These are phyloP conservation scores for Echeveria elegans DNA, from an alignment of 164 flowering plant species.

Conservation along the genomic window DNA sequence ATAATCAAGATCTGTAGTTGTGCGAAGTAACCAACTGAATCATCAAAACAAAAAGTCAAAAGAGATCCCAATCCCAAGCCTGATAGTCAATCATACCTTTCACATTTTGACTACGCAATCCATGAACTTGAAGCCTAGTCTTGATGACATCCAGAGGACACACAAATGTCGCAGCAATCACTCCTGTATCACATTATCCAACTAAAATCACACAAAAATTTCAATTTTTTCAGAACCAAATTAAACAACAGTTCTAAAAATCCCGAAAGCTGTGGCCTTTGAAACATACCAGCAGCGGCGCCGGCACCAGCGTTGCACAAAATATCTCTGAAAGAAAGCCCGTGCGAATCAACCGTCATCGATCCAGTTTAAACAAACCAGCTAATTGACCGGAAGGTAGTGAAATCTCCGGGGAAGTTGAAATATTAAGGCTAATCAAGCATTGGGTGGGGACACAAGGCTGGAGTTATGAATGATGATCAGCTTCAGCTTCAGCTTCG, in stretches of 20 bases:
- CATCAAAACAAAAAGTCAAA: neutral
- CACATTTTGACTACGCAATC: conserved; percentile 31
- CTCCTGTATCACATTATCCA: neutral
- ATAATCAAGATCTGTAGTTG: neutral
- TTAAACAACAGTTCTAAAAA: neutral
- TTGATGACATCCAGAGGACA: no score
- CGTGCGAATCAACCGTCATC: conserved; percentile 46
- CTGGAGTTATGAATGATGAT: neutral
- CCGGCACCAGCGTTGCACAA: conserved; percentile 96
- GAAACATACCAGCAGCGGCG: conserved; percentile 89
- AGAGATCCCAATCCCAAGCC: no score
- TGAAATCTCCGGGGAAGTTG: conserved; percentile 13
- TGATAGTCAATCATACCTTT: conserved; percentile 54
- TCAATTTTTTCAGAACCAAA: no score
- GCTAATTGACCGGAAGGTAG: conserved; percentile 5
- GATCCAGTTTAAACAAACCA: conserved; percentile 8
- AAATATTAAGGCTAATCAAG: conserved; percentile 26
- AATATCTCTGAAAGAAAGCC: conserved; percentile 37
- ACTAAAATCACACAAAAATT: neutral
- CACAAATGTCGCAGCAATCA: no score
- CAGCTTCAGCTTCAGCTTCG: no score
- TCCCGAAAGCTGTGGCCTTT: neutral
- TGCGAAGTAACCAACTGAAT: neutral
- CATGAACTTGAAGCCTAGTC: no score
- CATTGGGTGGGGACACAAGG: no score